These are phyloP conservation scores for Tolypocladium guangdongense DNA, from an alignment of 2,329 filamentous ascomycete species.

Conservation along the genomic window DNA sequence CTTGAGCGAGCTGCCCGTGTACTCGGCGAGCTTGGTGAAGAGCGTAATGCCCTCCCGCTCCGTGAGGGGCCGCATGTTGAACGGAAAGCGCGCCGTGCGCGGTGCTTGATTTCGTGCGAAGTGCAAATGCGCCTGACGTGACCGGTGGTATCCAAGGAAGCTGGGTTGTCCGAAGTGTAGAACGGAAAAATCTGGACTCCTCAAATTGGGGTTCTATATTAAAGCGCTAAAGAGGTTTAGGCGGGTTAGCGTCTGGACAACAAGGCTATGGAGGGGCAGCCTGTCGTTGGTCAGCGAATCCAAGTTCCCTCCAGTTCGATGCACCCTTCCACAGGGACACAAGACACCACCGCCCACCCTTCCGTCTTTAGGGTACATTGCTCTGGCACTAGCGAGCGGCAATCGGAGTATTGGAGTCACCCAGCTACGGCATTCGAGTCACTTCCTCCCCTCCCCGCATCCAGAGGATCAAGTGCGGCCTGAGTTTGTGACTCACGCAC, in stretches of 20 bases:
- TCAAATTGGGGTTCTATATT: no score
- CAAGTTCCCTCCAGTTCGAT: not conserved
- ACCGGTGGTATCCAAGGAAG: not conserved
- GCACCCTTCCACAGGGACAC: not conserved
- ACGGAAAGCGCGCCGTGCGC: not conserved
- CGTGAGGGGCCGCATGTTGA: constrained; percentile 68
- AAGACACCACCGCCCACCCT: no score
- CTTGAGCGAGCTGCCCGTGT: constrained; percentile 78
- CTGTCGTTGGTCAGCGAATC: not conserved
- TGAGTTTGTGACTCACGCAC: constrained; percentile 16
- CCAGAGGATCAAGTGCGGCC: constrained; percentile 8
- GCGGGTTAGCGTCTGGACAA: not conserved
- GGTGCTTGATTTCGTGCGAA: not conserved
- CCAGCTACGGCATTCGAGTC: no score
- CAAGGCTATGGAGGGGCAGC: not conserved
- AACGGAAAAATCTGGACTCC: not conserved
- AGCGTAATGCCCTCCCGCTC: constrained; percentile 71
- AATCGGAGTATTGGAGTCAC: not conserved
- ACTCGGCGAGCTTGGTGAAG: constrained; percentile 88
- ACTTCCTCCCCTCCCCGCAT: not conserved
- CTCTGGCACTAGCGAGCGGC: not conserved
- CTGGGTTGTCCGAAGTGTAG: not conserved
- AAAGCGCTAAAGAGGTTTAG: not conserved
- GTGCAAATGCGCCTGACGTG: not conserved
- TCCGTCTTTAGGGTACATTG: not conserved